Conservation (phyloP, 805 yeast species). For the Cyberlindnera mississippiensis region DNA sequence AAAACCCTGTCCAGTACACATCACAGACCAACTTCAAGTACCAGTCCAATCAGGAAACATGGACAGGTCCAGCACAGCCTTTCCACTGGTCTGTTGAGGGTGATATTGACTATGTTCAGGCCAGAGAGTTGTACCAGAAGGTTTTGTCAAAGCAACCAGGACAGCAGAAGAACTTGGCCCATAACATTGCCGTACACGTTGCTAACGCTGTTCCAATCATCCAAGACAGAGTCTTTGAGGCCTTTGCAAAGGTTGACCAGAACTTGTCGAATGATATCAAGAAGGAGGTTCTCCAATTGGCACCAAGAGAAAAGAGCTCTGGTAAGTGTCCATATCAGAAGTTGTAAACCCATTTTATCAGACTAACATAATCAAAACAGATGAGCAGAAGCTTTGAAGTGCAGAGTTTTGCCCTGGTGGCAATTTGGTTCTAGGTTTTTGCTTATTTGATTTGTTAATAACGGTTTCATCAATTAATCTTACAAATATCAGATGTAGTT, state of each 20-base stretch:
- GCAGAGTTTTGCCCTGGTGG: too few species aligned
- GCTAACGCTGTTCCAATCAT: slow-evolving; percentile 64
- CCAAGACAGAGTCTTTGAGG: slow-evolving; percentile 73
- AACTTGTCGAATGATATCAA: slow-evolving; percentile 65
- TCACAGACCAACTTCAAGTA: slow-evolving; percentile 26
- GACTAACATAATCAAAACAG: too few species aligned
- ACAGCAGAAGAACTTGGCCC: slow-evolving; percentile 80
- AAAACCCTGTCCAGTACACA: slow-evolving; percentile 30
- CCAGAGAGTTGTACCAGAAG: slow-evolving; percentile 59
- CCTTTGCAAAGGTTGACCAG: slow-evolving; percentile 69
- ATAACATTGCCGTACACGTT: slow-evolving; percentile 77
- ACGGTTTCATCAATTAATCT: too few species aligned
- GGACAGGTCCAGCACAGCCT: slow-evolving; percentile 79
- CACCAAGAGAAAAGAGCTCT: slow-evolving; percentile 20
- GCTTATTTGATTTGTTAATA: neutral
- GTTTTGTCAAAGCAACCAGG: slow-evolving; percentile 74
- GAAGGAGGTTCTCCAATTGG: slow-evolving; percentile 51
- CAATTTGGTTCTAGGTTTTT: too few species aligned
- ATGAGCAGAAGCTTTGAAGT: too few species aligned
- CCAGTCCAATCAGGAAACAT: slow-evolving; percentile 70
- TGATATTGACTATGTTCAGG: slow-evolving; percentile 73
- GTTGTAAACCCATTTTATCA: too few species aligned
- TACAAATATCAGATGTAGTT: too few species aligned
- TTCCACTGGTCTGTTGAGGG: slow-evolving; percentile 79
- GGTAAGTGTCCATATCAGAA: slow-evolving; percentile 26